phyloP scores from a whole-genome alignment of 257 asterid species.

The Leonotis leonurus region DNA sequence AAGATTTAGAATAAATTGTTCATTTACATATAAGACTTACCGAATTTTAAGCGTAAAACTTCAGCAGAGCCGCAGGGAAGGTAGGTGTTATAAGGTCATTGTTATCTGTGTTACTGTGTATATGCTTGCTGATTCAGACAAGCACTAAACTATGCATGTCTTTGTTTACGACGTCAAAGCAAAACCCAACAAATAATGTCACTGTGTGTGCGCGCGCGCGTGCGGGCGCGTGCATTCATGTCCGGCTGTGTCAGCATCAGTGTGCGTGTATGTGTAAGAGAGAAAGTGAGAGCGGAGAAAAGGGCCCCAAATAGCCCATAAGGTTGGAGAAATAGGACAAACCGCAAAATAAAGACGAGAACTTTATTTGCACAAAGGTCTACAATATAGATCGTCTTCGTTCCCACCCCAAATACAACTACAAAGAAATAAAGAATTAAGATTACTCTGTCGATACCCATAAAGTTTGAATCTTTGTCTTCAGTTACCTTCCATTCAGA shows the following conservation, averaged over 20 bases:
- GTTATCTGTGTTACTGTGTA: not conserved
- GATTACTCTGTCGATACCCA: not conserved
- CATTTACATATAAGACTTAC: not conserved
- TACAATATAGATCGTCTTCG: not conserved
- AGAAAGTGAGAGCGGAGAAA: too few relatives aligned
- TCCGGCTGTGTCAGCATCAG: too few relatives aligned
- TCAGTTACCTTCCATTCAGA: not conserved
- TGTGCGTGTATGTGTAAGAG: too few relatives aligned
- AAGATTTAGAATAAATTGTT: not conserved
- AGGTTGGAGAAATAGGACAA: not conserved
- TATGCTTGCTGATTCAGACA: constrained; percentile 16
- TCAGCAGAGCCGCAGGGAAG: constrained; percentile 1
- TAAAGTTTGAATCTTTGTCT: not conserved
- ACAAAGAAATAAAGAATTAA: too few relatives aligned
- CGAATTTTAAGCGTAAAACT: constrained; percentile 1
- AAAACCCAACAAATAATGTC: constrained; percentile 6
- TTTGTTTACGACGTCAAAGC: constrained; percentile 24
- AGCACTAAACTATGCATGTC: constrained; percentile 4
- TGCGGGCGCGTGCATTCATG: too few relatives aligned
- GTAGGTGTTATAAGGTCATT: not conserved
- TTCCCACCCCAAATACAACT: not conserved
- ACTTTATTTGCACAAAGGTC: constrained; percentile 14
- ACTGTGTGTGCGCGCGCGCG: too few relatives aligned
- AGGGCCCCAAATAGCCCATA: not conserved
- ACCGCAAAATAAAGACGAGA: not conserved